Base-by-base conservation (phyloP, 2,329 filamentous ascomycete species). In the Pseudodiploospora longispora region DNA sequence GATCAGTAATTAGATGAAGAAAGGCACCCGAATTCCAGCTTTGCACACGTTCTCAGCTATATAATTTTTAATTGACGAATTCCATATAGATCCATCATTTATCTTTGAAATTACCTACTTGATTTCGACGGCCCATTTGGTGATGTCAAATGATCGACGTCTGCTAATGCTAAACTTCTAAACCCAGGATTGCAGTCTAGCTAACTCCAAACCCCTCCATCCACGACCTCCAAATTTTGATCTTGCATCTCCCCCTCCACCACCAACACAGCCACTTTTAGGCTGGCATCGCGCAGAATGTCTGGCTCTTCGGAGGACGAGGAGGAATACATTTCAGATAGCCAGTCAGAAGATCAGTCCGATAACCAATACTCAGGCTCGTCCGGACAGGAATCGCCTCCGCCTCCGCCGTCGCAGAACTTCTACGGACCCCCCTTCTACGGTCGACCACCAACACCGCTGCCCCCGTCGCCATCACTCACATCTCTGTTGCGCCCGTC, bases 401-500 rank as follows among this genome's bases (percentile, higher is more conserved):
- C 68, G 8, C 70, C 64, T 10, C 70, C 69, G 8, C 61, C 70
- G 19, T 70, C 69, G 40, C 73, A 72, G 47, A 75, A 78, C 63
- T 72, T 74, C 60, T 80, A 80, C 51, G 76, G 76, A 40, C 93
- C 93, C 28, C 93, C 93, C 10, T 97, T 97, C 72, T 98, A 98
- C 72, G 94, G 94, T 52, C 82, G 91, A 3, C 93, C 93, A n/a
- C 93, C 93, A 0, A 96, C 89, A 2, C 91, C 93, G 3, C 74
- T 97, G 0, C 93, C 93, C 0, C 91, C 91, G 0, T 95, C 89
- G 1, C 93, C 93, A 0, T 95, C 87, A 2, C 70, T 98, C 52
- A 97, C 91, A 0, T 95, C 89, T 9, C 81, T 98, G 19, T 78
- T 97, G 6, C 85, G 90, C 1, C 87, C 87, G 3, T 95, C 88